Evolutionary conservation across 306 rosid species (phyloP).

Genomic region (Dalbergia cochinchinensis): DNA sequence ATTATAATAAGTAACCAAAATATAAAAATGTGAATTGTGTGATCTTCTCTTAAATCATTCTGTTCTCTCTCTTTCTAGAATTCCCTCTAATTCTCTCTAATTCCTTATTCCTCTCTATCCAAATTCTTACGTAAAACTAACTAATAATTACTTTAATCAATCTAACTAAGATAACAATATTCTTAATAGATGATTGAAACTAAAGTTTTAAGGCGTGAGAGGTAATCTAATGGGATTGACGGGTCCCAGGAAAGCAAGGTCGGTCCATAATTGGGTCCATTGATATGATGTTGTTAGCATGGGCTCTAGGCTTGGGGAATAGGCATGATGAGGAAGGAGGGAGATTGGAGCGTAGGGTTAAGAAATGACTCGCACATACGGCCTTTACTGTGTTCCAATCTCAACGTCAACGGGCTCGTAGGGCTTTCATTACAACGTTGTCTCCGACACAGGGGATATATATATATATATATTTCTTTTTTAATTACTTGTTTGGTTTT

Average conservation of each 20-base stretch:
- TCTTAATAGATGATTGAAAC: no score
- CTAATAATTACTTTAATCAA: no score
- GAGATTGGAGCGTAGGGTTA: constrained; percentile 39
- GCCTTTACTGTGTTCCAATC: neutral
- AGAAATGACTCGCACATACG: constrained; percentile 36
- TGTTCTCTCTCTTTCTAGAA: no score
- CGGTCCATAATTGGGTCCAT: constrained; percentile 46
- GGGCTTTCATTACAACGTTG: neutral
- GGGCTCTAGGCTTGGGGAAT: constrained; percentile 48
- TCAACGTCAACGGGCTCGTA: neutral
- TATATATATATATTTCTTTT: neutral
- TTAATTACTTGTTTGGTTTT: neutral
- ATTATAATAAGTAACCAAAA: no score
- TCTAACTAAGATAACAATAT: no score
- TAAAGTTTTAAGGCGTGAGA: neutral
- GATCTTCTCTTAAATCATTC: no score
- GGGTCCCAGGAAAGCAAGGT: neutral
- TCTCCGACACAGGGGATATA: no score
- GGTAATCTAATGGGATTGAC: neutral
- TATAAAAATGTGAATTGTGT: no score
- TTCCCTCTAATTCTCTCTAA: no score
- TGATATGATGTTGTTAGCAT: constrained; percentile 46
- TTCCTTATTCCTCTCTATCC: no score
- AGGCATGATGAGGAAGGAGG: constrained; percentile 42
- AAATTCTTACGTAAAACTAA: no score